These are phyloP conservation scores for Brassica carinata DNA, from an alignment of 345 rosid species.

Conservation along the genomic window DNA sequence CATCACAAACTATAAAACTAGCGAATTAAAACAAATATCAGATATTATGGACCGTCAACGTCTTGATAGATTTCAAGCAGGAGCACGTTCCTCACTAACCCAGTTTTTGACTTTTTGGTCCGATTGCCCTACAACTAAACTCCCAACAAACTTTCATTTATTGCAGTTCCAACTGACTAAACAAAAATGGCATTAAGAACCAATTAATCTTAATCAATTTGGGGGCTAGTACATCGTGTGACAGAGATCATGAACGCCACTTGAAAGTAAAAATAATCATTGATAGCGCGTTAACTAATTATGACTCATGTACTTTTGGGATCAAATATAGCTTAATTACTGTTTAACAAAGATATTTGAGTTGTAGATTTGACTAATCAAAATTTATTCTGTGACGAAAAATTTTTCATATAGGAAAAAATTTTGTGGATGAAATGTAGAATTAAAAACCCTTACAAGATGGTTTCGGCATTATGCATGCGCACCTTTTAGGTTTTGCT, in stretches of 20 bases:
- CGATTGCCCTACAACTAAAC: slow-evolving; percentile 25
- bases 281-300: not conserved
- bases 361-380: not conserved
- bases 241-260: not conserved
- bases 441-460: not conserved
- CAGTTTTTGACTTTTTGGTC: slow-evolving; percentile 9
- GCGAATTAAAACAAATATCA: not conserved
- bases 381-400: not conserved
- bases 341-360: not conserved
- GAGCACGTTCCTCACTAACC: slow-evolving; percentile 41
- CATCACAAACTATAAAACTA: not conserved
- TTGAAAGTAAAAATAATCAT: not conserved
- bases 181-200: not conserved
- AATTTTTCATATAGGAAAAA: not conserved
- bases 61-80: slow-evolving; percentile 26
- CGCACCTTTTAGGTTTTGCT: not conserved
- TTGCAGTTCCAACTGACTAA: slow-evolving; percentile 11
- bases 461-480: not conserved
- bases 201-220: slow-evolving; percentile 11
- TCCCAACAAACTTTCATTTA: slow-evolving; percentile 39
- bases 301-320: not conserved
- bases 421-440: not conserved
- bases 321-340: not conserved
- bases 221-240: not conserved
- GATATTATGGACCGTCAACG: slow-evolving; percentile 29